phyloP scores from a whole-genome alignment of 164 flowering plant genomes.

The Magnolia changhungtana region DNA sequence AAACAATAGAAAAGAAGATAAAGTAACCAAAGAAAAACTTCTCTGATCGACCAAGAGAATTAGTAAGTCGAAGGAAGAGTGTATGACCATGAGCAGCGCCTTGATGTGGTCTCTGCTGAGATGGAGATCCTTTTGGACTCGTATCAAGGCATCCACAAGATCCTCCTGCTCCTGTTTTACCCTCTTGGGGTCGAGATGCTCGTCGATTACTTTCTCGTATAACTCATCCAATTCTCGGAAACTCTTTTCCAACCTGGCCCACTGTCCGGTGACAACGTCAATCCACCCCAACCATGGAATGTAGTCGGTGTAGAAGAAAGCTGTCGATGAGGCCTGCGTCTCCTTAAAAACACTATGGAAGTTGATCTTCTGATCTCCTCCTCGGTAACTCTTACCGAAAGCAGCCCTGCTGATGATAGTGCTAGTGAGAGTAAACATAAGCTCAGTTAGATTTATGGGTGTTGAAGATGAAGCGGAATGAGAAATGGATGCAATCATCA shows the following conservation, averaged over 20 bases:
- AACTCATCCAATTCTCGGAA: conserved; percentile 27
- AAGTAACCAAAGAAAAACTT: no score
- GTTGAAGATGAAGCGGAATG: not conserved
- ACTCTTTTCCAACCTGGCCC: conserved; percentile 18
- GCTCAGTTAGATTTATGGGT: conserved; percentile 20
- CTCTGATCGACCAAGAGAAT: no score
- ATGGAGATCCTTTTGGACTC: conserved; percentile 19
- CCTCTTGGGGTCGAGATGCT: conserved; percentile 22
- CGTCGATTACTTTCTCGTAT: conserved; percentile 24
- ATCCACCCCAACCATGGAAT: conserved; percentile 40
- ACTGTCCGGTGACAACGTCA: conserved; percentile 28
- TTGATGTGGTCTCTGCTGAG: conserved; percentile 27
- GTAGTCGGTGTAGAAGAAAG: conserved; percentile 29
- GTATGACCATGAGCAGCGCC: conserved; percentile 25
- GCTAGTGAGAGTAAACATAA: conserved; percentile 11
- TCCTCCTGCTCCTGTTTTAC: conserved; percentile 23
- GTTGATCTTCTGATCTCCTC: not conserved
- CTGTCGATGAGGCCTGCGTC: conserved; percentile 12
- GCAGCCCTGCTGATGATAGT: conserved; percentile 21
- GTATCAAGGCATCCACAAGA: conserved; percentile 35
- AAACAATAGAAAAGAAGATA: no score
- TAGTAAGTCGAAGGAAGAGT: no score
- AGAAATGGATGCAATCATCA: not conserved
- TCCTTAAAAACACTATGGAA: conserved; percentile 10
- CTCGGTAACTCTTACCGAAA: conserved; percentile 24